Base-by-base conservation (phyloP, 176 grass and related monocot genomes). In the Cocos nucifera region DNA sequence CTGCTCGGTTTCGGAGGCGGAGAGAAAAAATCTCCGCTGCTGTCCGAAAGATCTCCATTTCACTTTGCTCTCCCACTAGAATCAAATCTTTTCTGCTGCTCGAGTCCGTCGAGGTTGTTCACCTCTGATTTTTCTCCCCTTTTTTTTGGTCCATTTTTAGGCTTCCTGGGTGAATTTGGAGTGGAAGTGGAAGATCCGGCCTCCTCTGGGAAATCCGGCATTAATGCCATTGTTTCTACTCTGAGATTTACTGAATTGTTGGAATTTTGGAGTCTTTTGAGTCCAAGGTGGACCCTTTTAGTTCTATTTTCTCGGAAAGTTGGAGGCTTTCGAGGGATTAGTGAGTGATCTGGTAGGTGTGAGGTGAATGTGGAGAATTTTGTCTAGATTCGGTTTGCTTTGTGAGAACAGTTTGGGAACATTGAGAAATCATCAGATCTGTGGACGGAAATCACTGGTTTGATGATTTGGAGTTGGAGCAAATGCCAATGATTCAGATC, bases 361-460 rank as follows among this genome's bases (percentile, higher is more conserved):
- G 35, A 44, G 9, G 35, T 12, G 35, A 12, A 44, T 44, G 8
- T 44, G 9, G 35, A 44, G 35, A 44, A 6, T 7, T 22, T 30
- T 17, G 1, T 30, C 9, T 2, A 44, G 44, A 27, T 71, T 30
- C 14, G 22, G 8, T 60, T 51, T 51, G 9, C 22, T 28, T 27
- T 52, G 22, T 15, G 17, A 25, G 16, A 60, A 29, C 35, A 29
- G 50, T 29, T 19, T 32, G 17, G 57, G 19, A 71, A 20, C 57
- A 49, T 5, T 18, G 22, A 60, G n/a, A 52, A 71, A 60, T 51
- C 44, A 23, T 52, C 56, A 61, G 69, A 71, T 71, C 69, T 53
- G 56, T 8, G n/a, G 29, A 69, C 30, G 53, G 53, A 22, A 19
- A 44, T 19, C 35, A 2, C 35, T 44, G 35, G 35, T 44, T 44